Conservation (phyloP, 495 filamentous ascomycete genomes). For the Podospora didyma region DNA sequence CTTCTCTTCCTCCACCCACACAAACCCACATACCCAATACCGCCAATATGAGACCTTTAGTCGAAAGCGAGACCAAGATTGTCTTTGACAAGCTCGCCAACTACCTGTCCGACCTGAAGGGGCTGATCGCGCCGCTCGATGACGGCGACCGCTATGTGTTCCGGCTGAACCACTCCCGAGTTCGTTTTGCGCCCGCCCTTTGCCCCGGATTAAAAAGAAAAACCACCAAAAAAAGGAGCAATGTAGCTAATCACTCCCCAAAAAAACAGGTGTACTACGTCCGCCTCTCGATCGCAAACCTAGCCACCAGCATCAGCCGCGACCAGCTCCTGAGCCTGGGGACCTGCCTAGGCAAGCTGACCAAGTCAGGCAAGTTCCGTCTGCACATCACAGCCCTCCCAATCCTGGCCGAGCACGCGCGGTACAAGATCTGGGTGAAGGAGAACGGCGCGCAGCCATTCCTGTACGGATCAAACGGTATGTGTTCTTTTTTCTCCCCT, state of each 20-base stretch:
- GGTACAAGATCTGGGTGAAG: constrained; percentile 95
- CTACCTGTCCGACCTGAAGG: constrained; percentile 52
- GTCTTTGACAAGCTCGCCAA: constrained; percentile 65
- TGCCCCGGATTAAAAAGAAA: no score
- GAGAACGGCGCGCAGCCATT: constrained; percentile 94
- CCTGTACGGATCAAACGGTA: constrained; percentile 59
- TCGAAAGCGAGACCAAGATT: constrained; percentile 65
- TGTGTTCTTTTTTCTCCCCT: neutral
- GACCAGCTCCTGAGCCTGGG: constrained; percentile 79
- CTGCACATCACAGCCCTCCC: constrained; percentile 81
- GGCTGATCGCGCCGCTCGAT: constrained; percentile 71
- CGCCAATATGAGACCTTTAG: constrained; percentile 64
- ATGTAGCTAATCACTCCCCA: constrained; percentile 9
- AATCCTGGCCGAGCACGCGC: constrained; percentile 79
- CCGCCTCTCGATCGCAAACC: constrained; percentile 77
- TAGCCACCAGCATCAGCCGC: constrained; percentile 79
- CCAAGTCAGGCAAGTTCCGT: constrained; percentile 87
- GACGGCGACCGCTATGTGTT: constrained; percentile 78
- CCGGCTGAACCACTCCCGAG: constrained; percentile 60
- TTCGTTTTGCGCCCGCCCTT: no score
- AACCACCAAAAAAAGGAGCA: no score
- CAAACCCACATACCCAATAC: neutral
- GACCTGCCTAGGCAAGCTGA: constrained; percentile 81
- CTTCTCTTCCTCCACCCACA: no score
- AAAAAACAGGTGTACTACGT: constrained; percentile 70